Percentiles rank a stretch among this genome's conserved stretches.
Conservation (phyloP, 257 asterid species). For the Nicotiana sylvestris region DNA sequence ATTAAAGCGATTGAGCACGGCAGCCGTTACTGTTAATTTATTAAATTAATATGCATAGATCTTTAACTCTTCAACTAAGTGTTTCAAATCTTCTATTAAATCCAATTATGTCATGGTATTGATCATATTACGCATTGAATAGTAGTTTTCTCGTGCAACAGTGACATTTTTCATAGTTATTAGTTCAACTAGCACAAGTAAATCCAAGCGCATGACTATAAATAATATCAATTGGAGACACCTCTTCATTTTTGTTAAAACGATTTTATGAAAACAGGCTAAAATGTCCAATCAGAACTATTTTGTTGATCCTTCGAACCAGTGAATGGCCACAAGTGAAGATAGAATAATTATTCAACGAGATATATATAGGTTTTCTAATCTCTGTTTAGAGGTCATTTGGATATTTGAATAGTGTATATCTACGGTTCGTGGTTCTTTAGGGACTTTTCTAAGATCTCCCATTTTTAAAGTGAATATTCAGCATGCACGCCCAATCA, state of each 20-base stretch:
- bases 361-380: neutral
- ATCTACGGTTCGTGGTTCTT: too few species aligned
- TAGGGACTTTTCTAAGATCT: too few species aligned
- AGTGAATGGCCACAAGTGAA: neutral
- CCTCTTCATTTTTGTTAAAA: neutral
- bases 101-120: neutral
- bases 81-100: neutral
- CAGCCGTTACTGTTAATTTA: neutral
- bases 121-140: neutral
- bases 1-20: neutral
- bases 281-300: neutral
- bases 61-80: neutral
- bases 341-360: neutral
- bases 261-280: too few species aligned
- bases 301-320: neutral
- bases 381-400: too few species aligned
- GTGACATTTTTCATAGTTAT: neutral
- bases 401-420: too few species aligned
- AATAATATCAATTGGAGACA: neutral
- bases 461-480: too few species aligned
- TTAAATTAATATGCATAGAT: neutral
- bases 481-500: too few species aligned
- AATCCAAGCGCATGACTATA: neutral
- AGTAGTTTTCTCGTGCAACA: neutral
- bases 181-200: neutral